These are phyloP conservation scores for Exsudoporus floridanus DNA, from an alignment of 1,284 basidiomycete genomes.

Conservation along the genomic window DNA sequence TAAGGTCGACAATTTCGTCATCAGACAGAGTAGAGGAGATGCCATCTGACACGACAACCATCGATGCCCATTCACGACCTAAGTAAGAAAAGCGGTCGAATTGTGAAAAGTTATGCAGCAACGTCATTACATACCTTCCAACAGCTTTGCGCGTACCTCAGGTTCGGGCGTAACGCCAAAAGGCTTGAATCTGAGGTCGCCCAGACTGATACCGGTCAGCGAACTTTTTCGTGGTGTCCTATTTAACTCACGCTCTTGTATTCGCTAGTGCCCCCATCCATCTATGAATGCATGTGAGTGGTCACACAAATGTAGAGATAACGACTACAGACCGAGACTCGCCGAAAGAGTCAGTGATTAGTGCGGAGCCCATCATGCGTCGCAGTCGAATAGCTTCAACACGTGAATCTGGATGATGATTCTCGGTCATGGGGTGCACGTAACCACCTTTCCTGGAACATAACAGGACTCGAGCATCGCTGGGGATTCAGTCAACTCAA, in stretches of 20 bases:
- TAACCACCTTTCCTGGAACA: slow-evolving; percentile 73
- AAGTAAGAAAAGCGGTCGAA: slow-evolving; percentile 6
- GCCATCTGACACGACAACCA: slow-evolving; percentile 86
- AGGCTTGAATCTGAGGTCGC: slow-evolving; percentile 87
- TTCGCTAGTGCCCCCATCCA: slow-evolving; percentile 98
- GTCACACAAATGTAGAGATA: neutral
- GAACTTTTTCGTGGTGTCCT: neutral
- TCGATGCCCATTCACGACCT: slow-evolving; percentile 78
- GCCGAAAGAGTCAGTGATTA: slow-evolving; percentile 94
- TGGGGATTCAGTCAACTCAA: slow-evolving; percentile 33
- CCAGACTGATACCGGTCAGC: slow-evolving; percentile 56
- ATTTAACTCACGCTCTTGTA: slow-evolving; percentile 70
- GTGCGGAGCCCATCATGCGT: slow-evolving; percentile 84
- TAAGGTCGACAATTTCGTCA: slow-evolving; percentile 92
- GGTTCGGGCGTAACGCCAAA: slow-evolving; percentile 95
- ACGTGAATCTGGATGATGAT: slow-evolving; percentile 89
- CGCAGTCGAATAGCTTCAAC: slow-evolving; percentile 84
- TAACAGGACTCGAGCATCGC: slow-evolving; percentile 87
- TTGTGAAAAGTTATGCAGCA: neutral
- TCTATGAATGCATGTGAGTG: slow-evolving; percentile 38
- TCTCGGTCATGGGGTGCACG: slow-evolving; percentile 82
- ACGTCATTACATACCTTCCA: slow-evolving; percentile 56
- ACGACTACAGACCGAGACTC: slow-evolving; percentile 68
- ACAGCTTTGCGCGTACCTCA: slow-evolving; percentile 78
- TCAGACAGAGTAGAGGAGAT: slow-evolving; percentile 89